Percentiles rank a stretch among this genome's conserved stretches.
Conservation (phyloP, 371 early-diverging fungal species). For the Dentiscutata heterogama region DNA sequence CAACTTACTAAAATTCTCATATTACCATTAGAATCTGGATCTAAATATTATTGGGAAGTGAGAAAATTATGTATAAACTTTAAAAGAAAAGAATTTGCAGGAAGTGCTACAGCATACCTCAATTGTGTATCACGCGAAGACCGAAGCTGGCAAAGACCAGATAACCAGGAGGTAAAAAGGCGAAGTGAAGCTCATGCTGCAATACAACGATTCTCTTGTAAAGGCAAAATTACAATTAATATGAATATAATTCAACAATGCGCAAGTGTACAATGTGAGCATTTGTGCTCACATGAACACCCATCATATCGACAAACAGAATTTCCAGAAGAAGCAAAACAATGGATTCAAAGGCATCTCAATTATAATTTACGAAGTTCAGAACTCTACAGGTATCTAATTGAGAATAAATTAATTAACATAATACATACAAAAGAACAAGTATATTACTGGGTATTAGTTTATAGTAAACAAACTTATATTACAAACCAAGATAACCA, state of each 20-base stretch:
- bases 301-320: no score
- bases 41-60: constrained; percentile 18
- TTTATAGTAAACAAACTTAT: not conserved
- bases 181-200: constrained; percentile 17
- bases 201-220: constrained; percentile 13
- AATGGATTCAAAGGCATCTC: no score
- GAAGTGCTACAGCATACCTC: constrained; percentile 6
- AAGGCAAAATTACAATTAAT: not conserved
- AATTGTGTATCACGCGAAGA: not conserved
- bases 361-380: not conserved
- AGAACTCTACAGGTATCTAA: not conserved
- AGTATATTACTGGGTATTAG: not conserved
- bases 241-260: no score
- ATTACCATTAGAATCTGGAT: constrained; percentile 5
- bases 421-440: not conserved
- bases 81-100: constrained; percentile 4
- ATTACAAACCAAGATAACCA: not conserved
- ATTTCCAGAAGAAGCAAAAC: no score
- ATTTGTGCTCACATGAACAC: no score
- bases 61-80: not conserved
- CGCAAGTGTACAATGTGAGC: no score
- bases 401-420: constrained; percentile 15
- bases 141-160: not conserved
- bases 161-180: not conserved
- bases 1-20: constrained; percentile 1